These are phyloP conservation scores for Cryphonectria naterciae DNA, from an alignment of 2,329 filamentous ascomycete species.

Conservation along the genomic window DNA sequence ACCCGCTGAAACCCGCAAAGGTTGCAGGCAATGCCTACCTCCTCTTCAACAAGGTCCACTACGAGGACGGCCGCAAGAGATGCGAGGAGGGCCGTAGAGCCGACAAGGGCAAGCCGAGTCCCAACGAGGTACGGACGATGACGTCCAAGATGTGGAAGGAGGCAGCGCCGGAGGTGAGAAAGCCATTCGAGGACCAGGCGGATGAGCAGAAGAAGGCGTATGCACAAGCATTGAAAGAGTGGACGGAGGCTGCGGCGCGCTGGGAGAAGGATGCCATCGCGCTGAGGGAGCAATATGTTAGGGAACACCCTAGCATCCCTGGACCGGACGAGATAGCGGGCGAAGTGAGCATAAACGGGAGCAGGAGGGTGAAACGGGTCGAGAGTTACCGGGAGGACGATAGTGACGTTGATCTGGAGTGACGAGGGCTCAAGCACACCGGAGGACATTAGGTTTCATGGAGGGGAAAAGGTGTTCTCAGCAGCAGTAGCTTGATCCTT, in stretches of 20 bases:
- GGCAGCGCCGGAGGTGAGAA: slow-evolving; percentile 68
- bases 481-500: not conserved
- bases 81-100: slow-evolving; percentile 70
- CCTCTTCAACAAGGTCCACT: slow-evolving; percentile 81
- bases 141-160: slow-evolving; percentile 92
- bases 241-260: slow-evolving; percentile 62
- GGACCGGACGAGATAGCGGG: slow-evolving; percentile 37
- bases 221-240: slow-evolving; percentile 59
- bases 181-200: slow-evolving; percentile 78
- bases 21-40: slow-evolving; percentile 84
- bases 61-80: slow-evolving; percentile 61
- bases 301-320: slow-evolving; percentile 52
- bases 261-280: slow-evolving; percentile 74
- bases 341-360: slow-evolving; percentile 2
- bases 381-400: slow-evolving; percentile 46
- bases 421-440: not conserved
- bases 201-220: slow-evolving; percentile 71
- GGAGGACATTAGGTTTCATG: not conserved
- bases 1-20: slow-evolving; percentile 73
- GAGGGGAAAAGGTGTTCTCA: not conserved
- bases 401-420: slow-evolving; percentile 39
- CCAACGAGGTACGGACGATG: slow-evolving; percentile 83
- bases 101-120: slow-evolving; percentile 66
- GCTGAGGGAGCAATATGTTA: slow-evolving; percentile 56
- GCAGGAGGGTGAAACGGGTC: slow-evolving; percentile 36